Conservation (phyloP, 2,329 filamentous ascomycete species). For the Trichoderma atroviride region DNA sequence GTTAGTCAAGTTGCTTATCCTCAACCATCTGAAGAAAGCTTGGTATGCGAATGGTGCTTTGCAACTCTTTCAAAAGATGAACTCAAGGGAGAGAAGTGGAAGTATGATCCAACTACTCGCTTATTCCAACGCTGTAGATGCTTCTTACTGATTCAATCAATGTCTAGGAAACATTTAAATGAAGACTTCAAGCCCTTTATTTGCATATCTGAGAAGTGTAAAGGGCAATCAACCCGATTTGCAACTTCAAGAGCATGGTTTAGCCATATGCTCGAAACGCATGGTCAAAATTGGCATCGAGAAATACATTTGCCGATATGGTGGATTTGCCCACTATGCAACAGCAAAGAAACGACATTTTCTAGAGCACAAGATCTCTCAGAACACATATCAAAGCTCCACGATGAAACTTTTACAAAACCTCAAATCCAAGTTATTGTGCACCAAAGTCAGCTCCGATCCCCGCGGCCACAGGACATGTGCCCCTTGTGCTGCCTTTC, state of each 20-base stretch:
- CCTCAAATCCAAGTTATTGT: conserved; percentile 5
- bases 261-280: conserved; percentile 18
- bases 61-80: not conserved
- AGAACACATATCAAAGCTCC: not conserved
- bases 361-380: not conserved
- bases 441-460: conserved; percentile 1
- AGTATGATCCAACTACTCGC: not conserved
- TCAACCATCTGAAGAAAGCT: not conserved
- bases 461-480: not conserved
- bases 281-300: conserved; percentile 26
- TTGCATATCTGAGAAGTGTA: conserved; percentile 27
- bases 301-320: conserved; percentile 19
- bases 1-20: not conserved
- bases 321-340: conserved; percentile 26
- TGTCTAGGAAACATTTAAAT: not conserved
- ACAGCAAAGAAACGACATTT: not conserved
- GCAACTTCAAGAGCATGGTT: conserved; percentile 24
- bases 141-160: not conserved
- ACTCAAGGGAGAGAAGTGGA: conserved; percentile 1
- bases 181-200: not conserved
- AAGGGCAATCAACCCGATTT: conserved; percentile 1
- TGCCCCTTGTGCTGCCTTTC: conserved; percentile 17
- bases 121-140: fast-evolving
- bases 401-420: not conserved
- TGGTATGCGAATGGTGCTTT: conserved; percentile 5